Conservation (phyloP, 441 rosid genomes). For the Populus tomentosa region DNA sequence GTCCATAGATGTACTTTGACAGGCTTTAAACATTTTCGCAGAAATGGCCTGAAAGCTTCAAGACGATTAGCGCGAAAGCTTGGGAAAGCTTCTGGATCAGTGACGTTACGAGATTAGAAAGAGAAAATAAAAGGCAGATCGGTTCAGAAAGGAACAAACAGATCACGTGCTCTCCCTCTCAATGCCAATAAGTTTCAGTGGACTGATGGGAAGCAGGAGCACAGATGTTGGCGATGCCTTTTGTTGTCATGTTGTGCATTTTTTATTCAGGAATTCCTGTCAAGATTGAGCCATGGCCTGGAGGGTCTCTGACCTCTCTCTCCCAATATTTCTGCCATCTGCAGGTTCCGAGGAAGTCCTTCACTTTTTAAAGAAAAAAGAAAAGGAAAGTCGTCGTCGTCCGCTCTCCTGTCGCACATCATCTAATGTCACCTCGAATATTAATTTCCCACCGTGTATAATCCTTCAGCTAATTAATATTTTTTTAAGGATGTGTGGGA, state of each 20-base stretch:
- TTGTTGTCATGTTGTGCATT: not conserved
- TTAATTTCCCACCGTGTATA: not conserved
- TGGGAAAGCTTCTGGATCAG: not conserved
- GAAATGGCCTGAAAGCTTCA: not conserved
- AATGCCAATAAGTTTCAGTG: not conserved
- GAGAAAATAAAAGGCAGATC: not conserved
- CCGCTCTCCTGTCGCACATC: not conserved
- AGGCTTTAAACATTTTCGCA: not conserved
- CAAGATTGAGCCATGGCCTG: not conserved
- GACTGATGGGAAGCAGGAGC: not conserved
- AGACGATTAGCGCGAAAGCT: not conserved
- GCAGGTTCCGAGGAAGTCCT: not conserved
- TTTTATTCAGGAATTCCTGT: not conserved
- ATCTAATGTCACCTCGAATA: not conserved
- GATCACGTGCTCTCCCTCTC: slow-evolving; percentile 6
- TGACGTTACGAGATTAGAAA: not conserved
- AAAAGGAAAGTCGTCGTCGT: not conserved
- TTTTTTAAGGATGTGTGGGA: not conserved
- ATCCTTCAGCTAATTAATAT: not conserved
- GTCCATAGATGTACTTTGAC: not conserved
- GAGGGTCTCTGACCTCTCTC: not conserved
- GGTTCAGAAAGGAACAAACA: not conserved
- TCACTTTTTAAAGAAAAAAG: too few species aligned
- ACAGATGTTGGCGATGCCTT: not conserved
- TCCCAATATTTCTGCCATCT: not conserved